phyloP scores from a whole-genome alignment of 805 yeast species.

The Candida lessepsii region DNA sequence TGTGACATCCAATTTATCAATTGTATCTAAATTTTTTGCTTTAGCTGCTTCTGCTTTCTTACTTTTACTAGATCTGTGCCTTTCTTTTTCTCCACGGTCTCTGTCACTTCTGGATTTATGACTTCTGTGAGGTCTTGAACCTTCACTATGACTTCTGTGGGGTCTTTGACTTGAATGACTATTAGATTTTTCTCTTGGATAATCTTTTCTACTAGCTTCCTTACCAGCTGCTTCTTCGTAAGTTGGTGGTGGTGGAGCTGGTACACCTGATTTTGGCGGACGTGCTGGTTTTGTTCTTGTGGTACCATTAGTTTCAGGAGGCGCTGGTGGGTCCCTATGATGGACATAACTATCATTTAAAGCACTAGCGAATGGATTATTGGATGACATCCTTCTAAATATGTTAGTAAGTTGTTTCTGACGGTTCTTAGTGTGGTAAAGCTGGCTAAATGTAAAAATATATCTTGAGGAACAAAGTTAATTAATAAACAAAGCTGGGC shows the following conservation, averaged over 20 bases:
- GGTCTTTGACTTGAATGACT: slow-evolving; percentile 12
- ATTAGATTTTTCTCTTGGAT: slow-evolving; percentile 52
- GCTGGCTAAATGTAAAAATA: no score
- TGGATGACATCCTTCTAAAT: slow-evolving; percentile 39
- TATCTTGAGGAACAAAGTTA: no score
- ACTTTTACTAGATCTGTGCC: slow-evolving; percentile 15
- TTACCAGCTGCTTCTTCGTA: slow-evolving; percentile 69
- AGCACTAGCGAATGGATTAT: slow-evolving; percentile 56
- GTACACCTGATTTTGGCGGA: slow-evolving; percentile 31
- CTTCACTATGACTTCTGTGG: slow-evolving; percentile 17
- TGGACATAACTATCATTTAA: slow-evolving; percentile 36
- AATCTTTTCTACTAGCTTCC: slow-evolving; percentile 39
- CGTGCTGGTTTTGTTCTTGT: slow-evolving; percentile 17
- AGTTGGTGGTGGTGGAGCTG: slow-evolving; percentile 52
- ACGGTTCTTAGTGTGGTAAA: no score
- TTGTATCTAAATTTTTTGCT: slow-evolving; percentile 82
- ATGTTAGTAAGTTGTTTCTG: slow-evolving; percentile 15
- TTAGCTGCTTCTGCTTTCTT: slow-evolving; percentile 44
- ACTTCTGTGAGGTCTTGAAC: slow-evolving; percentile 12
- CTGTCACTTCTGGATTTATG: slow-evolving; percentile 15
- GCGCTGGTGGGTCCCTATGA: slow-evolving; percentile 37
- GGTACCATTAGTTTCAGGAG: slow-evolving; percentile 17
- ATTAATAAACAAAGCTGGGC: background rate
- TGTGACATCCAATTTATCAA: slow-evolving; percentile 93
- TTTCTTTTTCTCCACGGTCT: slow-evolving; percentile 11